phyloP scores from a whole-genome alignment of 495 filamentous ascomycete species.

The Podospora australis region DNA sequence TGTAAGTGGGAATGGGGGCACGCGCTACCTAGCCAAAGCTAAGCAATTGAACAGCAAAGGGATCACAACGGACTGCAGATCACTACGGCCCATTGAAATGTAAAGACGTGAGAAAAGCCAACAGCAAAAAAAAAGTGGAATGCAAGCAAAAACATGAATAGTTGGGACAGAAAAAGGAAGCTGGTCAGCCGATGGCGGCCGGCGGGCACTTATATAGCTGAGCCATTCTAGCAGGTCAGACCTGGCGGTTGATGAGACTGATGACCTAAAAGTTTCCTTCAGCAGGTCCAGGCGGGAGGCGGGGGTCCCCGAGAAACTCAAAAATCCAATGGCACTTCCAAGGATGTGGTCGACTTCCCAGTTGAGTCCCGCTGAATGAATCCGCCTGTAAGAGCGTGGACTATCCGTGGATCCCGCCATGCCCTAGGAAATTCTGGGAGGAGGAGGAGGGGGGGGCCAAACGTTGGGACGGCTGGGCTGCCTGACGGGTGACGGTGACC shows the following conservation, averaged over 20 bases:
- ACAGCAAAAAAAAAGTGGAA: not conserved
- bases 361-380: constrained; percentile 9
- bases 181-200: constrained; percentile 20
- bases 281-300: constrained; percentile 18
- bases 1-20: constrained; percentile 7
- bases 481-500: constrained; percentile 4
- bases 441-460: not conserved
- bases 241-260: constrained; percentile 20
- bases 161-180: constrained; percentile 6
- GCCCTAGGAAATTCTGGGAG: not conserved
- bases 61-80: constrained; percentile 10
- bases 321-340: not conserved
- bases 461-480: no score
- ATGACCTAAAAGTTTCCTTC: constrained; percentile 30
- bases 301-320: constrained; percentile 12
- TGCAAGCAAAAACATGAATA: constrained; percentile 14
- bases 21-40: constrained; percentile 6
- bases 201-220: constrained; percentile 22
- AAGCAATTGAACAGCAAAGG: constrained; percentile 1
- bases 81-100: constrained; percentile 2
- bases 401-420: not conserved
- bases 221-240: constrained; percentile 11
- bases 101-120: constrained; percentile 1
- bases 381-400: not conserved
- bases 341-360: constrained; percentile 3